Base-by-base conservation (phyloP, 148 eudicot genomes). In the Selenicereus undatus region DNA sequence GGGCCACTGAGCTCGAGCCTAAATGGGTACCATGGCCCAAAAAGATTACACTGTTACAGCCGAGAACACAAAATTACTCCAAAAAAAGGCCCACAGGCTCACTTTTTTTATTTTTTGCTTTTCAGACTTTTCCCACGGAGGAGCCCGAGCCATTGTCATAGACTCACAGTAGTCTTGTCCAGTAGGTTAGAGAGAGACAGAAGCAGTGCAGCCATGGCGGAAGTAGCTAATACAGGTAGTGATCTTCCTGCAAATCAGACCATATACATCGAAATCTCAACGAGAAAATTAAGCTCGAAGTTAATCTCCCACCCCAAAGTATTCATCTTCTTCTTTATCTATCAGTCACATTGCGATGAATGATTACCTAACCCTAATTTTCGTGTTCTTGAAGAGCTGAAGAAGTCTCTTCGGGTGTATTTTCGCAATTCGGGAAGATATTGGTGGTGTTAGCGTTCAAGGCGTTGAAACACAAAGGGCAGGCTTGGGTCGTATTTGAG, bases 401-500 rank as follows among this genome's bases (percentile, higher is more conserved):
- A 96, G 92, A 93, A 91, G 83, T 93, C 99, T 8, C 79, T 96
- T 74, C 73, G 72, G 36, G 99, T 0, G 98, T 96, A 36, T 96
- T 96, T 76, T 91, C 97, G n/a, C 99, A 96, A 73, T 96, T 96
- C 73, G 99, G 99, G 89, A 92, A 96, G 83, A 96, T 96, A 69
- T 16, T 90, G 83, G 99, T 93, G 87, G 97, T 96, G 13, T 87
- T 96, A 66, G 98, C 99, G 9, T 96, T 96, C 87, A 96, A 96
- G 90, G 92, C 98, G 70, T 90, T 96, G 87, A 96, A 96, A 42
- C 99, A 96, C 70, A 96, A 96, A 84, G 99, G 99, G 0, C 99
- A 96, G 78, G 99, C 99, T 71, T 96, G 99, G 99, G 98, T 96
- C 83, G 94, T 96, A 13, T 96, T 96, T 76, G 97, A 96, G 73